A percentile compares a stretch with the other conserved stretches of the same genome.
These are phyloP conservation scores for Fusarium transvaalense DNA, from an alignment of 2,329 filamentous ascomycete genomes.

Conservation along the genomic window DNA sequence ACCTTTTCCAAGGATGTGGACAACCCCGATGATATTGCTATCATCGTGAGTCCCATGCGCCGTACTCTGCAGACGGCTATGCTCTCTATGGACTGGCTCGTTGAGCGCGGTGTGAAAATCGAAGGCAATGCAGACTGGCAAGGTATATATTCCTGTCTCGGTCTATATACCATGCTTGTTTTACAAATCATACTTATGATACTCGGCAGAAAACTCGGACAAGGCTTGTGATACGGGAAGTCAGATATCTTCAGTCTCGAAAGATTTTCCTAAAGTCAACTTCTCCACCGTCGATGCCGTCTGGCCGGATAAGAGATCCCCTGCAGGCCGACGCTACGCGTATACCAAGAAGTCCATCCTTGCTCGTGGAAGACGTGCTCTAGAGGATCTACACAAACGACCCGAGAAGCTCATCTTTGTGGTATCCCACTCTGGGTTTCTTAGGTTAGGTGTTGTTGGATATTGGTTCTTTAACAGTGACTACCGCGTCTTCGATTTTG, in stretches of 20 bases:
- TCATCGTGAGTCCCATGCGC: slow-evolving; percentile 74
- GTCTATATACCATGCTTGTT: background rate
- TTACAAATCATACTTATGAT: background rate
- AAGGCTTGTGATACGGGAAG: slow-evolving; percentile 73
- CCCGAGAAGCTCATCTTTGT: slow-evolving; percentile 73
- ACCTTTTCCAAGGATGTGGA: slow-evolving; percentile 53
- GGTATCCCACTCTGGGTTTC: slow-evolving; percentile 74
- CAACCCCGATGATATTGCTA: slow-evolving; percentile 57
- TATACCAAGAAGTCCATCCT: slow-evolving; percentile 67
- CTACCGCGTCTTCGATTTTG: slow-evolving; percentile 72
- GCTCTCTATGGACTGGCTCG: slow-evolving; percentile 69
- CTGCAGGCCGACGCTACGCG: slow-evolving; percentile 61
- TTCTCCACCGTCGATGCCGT: slow-evolving; percentile 68
- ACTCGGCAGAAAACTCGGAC: slow-evolving; percentile 61
- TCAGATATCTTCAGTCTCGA: slow-evolving; percentile 56
- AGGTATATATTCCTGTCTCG: slow-evolving; percentile 55
- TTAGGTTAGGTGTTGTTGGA: slow-evolving; percentile 68
- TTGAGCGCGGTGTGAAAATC: slow-evolving; percentile 66
- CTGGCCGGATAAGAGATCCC: slow-evolving; percentile 72
- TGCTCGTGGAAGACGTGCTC: slow-evolving; percentile 63
- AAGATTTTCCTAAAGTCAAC: slow-evolving; percentile 68
- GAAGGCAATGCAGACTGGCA: slow-evolving; percentile 74
- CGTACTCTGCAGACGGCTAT: slow-evolving; percentile 74
- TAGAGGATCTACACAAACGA: slow-evolving; percentile 63
- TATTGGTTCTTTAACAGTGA: slow-evolving; percentile 72